Conservation (phyloP, 768 basidiomycete species). For the Leucocoprinus birnbaumii region DNA sequence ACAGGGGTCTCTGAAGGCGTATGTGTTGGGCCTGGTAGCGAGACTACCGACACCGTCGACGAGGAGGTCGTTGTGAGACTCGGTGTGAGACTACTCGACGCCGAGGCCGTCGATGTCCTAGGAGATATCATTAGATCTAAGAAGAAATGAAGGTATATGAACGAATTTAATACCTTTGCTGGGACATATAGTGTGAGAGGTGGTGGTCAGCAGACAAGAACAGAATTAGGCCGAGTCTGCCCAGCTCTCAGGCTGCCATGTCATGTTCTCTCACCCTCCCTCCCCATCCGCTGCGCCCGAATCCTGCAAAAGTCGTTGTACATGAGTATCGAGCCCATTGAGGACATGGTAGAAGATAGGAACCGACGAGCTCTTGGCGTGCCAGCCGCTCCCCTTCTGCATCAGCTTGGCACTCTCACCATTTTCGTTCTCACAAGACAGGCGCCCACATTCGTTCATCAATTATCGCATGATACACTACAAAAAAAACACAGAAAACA, state of each 20-base stretch:
- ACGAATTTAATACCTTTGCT: background rate
- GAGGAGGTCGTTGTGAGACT: background rate
- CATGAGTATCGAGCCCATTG: background rate
- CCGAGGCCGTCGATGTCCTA: background rate
- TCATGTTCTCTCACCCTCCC: conserved; percentile 3
- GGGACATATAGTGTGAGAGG: conserved; percentile 8
- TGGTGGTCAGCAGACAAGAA: conserved; percentile 13
- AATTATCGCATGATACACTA: background rate
- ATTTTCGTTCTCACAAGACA: background rate
- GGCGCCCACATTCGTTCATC: background rate
- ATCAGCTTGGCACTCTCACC: conserved; percentile 15
- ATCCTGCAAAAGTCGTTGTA: background rate
- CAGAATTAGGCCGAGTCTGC: conserved; percentile 2
- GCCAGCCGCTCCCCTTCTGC: background rate
- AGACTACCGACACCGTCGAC: background rate
- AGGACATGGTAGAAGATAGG: conserved; percentile 1
- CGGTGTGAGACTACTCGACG: background rate
- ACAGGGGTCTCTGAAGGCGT: background rate
- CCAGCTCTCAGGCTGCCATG: conserved; percentile 3
- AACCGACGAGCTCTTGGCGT: background rate
- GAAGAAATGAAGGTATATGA: background rate
- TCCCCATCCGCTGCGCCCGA: background rate
- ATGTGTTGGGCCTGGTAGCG: background rate
- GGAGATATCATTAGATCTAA: background rate
- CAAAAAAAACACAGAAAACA: conserved; percentile 47